phyloP scores from a whole-genome alignment of 306 rosid species.

The Pyrus betulifolia region DNA sequence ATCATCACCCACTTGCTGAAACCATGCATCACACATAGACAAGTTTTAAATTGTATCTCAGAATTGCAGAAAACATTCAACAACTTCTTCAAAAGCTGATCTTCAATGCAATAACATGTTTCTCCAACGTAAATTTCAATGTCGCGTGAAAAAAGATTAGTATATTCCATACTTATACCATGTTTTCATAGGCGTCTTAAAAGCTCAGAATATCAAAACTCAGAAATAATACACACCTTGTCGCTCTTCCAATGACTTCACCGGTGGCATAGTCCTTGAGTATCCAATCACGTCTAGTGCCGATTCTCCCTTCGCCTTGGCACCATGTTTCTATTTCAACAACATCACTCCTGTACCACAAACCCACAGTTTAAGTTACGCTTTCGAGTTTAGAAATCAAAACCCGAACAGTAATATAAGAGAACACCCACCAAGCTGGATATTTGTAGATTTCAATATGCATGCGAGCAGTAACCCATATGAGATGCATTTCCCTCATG shows the following conservation, averaged over 20 bases:
- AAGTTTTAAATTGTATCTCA: slow-evolving; percentile 14
- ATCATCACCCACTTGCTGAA: slow-evolving; percentile 98
- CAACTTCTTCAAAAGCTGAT: not conserved
- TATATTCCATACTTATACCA: not conserved
- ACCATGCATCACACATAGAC: slow-evolving; percentile 20
- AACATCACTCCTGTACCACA: slow-evolving; percentile 74
- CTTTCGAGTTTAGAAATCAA: not conserved
- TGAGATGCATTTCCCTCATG: slow-evolving; percentile 87
- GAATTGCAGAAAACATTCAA: not conserved
- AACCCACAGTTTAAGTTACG: slow-evolving; percentile 5
- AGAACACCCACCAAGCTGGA: slow-evolving; percentile 74
- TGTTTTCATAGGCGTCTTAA: not conserved
- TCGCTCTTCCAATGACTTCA: slow-evolving; percentile 94
- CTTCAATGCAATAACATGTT: not conserved
- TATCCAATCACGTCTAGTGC: slow-evolving; percentile 93
- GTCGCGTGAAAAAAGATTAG: no score
- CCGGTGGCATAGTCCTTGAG: slow-evolving; percentile 60
- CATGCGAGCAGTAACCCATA: slow-evolving; percentile 99
- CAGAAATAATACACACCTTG: slow-evolving; percentile 41
- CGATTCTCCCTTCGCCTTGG: slow-evolving; percentile 89
- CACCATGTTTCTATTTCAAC: slow-evolving; percentile 97
- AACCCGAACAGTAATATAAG: not conserved
- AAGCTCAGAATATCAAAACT: not conserved
- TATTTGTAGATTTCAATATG: slow-evolving; percentile 93
- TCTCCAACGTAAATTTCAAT: not conserved